These are phyloP conservation scores for Ilyonectria destructans DNA, from an alignment of 2,329 filamentous ascomycete genomes.

Conservation along the genomic window DNA sequence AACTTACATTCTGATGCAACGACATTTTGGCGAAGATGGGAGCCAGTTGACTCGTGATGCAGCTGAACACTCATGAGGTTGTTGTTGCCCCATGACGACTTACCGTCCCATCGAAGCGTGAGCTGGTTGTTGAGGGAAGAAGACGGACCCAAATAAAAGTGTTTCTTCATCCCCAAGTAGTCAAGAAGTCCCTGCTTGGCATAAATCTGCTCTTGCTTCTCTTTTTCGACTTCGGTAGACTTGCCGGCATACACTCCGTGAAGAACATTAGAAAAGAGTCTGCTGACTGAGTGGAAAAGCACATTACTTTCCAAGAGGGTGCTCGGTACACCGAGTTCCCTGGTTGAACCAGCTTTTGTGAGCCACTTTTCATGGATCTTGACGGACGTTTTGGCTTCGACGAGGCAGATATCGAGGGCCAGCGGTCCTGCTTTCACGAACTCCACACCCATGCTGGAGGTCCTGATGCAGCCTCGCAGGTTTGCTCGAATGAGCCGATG, in stretches of 20 bases:
- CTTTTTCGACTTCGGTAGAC: neutral
- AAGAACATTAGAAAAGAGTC: constrained; percentile 14
- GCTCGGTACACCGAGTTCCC: neutral
- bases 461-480: constrained; percentile 4
- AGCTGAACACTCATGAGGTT: neutral
- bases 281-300: neutral
- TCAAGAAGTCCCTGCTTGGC: constrained; percentile 13
- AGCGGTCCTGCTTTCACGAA: constrained; percentile 19
- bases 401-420: neutral
- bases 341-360: neutral
- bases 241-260: neutral
- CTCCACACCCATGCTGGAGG: neutral
- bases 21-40: neutral
- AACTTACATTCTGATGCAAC: neutral
- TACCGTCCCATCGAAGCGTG: neutral
- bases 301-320: neutral
- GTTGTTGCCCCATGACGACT: neutral
- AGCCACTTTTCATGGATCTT: constrained; percentile 34
- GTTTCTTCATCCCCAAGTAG: neutral
- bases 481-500: constrained; percentile 21
- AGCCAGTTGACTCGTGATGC: neutral
- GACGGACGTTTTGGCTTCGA: constrained; percentile 1
- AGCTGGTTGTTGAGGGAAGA: neutral
- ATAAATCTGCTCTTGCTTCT: neutral
- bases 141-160: neutral